phyloP scores from a whole-genome alignment of 2,329 filamentous ascomycete genomes.

The Paramyrothecium roridum region DNA sequence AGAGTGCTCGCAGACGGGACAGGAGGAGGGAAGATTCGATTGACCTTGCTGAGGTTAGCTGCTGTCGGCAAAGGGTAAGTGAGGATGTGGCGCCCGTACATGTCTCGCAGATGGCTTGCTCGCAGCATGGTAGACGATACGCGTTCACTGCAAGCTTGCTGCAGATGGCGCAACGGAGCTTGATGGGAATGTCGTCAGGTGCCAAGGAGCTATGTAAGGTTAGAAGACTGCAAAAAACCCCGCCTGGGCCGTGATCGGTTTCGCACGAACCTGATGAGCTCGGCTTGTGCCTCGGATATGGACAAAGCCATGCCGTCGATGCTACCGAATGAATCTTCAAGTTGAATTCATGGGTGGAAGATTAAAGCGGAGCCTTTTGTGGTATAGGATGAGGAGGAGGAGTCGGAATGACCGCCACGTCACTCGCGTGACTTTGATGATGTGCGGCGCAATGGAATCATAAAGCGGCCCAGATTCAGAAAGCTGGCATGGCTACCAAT shows the following conservation, averaged over 20 bases:
- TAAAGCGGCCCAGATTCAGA: background rate
- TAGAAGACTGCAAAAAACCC: background rate
- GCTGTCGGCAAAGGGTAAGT: slow-evolving; percentile 1
- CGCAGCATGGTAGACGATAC: slow-evolving; percentile 89
- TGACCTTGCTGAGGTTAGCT: slow-evolving; percentile 56
- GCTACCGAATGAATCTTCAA: background rate
- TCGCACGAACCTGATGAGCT: slow-evolving; percentile 53
- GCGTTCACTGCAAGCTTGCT: slow-evolving; percentile 88
- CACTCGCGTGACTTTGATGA: background rate
- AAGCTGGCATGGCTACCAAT: background rate
- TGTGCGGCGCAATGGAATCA: background rate
- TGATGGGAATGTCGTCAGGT: slow-evolving; percentile 88
- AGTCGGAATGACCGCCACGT: background rate
- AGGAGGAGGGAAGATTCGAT: slow-evolving; percentile 70
- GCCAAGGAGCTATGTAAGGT: slow-evolving; percentile 62
- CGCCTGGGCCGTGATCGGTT: background rate
- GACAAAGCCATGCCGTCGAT: slow-evolving; percentile 29
- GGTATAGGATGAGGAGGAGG: slow-evolving; percentile 1
- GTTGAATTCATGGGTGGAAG: slow-evolving; percentile 7
- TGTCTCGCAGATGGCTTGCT: slow-evolving; percentile 86
- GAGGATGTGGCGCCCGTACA: slow-evolving; percentile 50
- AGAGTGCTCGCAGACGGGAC: slow-evolving; percentile 89
- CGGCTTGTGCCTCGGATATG: slow-evolving; percentile 49
- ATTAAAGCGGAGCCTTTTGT: background rate
- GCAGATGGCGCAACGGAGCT: slow-evolving; percentile 91